Evolutionary conservation across 1,139 yeast species (phyloP), one percentile per base, ranked within the genome.

Genomic region (Protomyces arabidopsidicola): DNA sequence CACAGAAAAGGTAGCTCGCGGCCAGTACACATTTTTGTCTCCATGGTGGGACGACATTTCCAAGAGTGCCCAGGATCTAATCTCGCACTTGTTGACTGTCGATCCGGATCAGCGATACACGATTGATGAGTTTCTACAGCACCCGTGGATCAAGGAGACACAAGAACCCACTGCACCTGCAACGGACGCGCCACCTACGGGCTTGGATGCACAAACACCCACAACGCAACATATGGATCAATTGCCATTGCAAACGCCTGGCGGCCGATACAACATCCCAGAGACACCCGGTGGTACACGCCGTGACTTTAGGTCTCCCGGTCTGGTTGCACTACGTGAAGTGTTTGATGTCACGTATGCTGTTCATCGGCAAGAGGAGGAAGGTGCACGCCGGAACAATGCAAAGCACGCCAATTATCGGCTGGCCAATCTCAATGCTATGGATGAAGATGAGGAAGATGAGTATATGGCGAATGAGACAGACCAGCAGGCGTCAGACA

Each of bases 1-100:
- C 68, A 88, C 97, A 0, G 84, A 82, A 70, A 90, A 90, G 73
- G 95, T 91, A 53, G 84, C 95, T 12, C 80, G 80, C 63, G 97
- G 97, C 34, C 88, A 89, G 70, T 91, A 81, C 73, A 86, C 88
- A 16, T 91, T 90, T 73, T 77, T 91, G 65, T 79, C 84, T 65
- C 98, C 98, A 0, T 91, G 98, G 98, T 91, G 98, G 98, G 97
- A 91, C 74, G 97, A 91, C 70, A 87, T 91, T 52, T 82, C 89
- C 66, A 73, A 71, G 50, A 89, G 87, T 22, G 98, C 96, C 6
- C 90, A 90, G 74, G 78, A 82, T 70, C 85, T 95, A 75, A 96
- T 91, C 9, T 75, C 84, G 3, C 84, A 81, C 70, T 78, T 91
- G 65, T 77, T 91, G 63, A 90, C 95, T 1, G 96, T 90, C 34